phyloP scores from a whole-genome alignment of 202 grass and related monocot species.

The Panicum virgatum region DNA sequence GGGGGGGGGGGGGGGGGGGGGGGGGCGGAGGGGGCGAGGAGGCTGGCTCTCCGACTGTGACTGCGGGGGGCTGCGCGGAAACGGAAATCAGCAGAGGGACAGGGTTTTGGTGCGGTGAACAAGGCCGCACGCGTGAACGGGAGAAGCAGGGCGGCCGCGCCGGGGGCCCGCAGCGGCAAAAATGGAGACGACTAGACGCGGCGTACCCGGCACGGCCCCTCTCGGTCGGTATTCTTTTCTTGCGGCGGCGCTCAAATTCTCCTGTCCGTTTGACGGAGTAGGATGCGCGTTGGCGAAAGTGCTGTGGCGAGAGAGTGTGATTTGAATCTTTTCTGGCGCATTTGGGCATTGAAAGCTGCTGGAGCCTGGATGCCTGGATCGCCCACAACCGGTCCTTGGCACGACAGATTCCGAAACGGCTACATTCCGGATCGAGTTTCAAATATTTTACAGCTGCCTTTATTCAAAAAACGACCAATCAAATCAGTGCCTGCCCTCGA shows the following conservation, averaged over 20 bases:
- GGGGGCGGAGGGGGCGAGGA: background rate
- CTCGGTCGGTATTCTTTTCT: background rate
- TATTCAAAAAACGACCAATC: background rate
- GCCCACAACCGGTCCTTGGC: slow-evolving; percentile 11
- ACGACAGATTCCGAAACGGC: slow-evolving; percentile 17
- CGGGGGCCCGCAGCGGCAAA: background rate
- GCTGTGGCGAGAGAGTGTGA: too few species aligned
- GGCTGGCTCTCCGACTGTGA: background rate
- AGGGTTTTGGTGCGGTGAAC: slow-evolving; percentile 1
- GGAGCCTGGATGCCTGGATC: too few species aligned
- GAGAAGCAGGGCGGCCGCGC: slow-evolving; percentile 1
- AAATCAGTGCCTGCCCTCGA: background rate
- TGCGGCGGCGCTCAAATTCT: background rate
- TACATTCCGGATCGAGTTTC: background rate
- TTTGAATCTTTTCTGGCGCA: too few species aligned
- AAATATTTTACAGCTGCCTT: background rate
- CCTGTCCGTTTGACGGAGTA: background rate
- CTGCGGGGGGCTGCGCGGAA: slow-evolving; percentile 25
- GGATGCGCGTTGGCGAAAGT: background rate
- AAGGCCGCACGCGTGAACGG: slow-evolving; percentile 20
- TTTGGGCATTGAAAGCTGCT: background rate
- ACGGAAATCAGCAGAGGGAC: background rate
- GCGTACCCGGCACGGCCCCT: background rate
- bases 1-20: background rate
- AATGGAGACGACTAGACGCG: background rate